Evolutionary conservation across 2,329 filamentous ascomycete genomes (phyloP).

Genomic region (Pezicula neosporulosa): DNA sequence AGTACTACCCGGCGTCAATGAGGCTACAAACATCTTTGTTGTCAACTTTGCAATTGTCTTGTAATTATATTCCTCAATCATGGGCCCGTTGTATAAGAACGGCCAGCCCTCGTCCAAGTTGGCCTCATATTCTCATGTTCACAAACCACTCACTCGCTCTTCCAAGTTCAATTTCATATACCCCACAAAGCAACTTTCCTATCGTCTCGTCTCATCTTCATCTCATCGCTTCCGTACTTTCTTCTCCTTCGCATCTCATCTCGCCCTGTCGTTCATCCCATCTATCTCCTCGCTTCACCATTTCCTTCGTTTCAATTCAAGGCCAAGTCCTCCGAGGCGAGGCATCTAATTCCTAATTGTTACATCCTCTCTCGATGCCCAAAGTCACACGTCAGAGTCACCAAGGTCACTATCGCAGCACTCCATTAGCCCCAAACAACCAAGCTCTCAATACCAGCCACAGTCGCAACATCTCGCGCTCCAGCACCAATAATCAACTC

Average conservation of each 20-base stretch:
- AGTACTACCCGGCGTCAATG: slow-evolving; percentile 20
- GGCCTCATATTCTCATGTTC: slow-evolving; percentile 15
- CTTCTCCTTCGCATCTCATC: not conserved
- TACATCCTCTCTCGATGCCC: slow-evolving; percentile 18
- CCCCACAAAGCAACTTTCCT: slow-evolving; percentile 19
- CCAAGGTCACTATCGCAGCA: slow-evolving; percentile 21
- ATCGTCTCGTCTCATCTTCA: slow-evolving; percentile 6
- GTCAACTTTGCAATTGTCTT: slow-evolving; percentile 4
- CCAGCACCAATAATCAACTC: not conserved
- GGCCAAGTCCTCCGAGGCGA: slow-evolving; percentile 21
- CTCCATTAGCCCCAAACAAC: slow-evolving; percentile 13
- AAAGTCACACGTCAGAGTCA: slow-evolving; percentile 17
- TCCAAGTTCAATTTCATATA: slow-evolving; percentile 16
- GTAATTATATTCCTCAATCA: slow-evolving; percentile 2
- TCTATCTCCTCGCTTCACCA: slow-evolving; percentile 14
- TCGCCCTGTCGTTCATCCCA: not conserved
- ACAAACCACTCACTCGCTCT: slow-evolving; percentile 13
- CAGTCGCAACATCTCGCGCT: not conserved
- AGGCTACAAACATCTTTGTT: slow-evolving; percentile 21
- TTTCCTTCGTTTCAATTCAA: slow-evolving; percentile 9
- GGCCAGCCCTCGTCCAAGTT: slow-evolving; percentile 15
- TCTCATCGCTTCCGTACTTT: not conserved
- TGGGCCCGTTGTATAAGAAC: slow-evolving; percentile 21
- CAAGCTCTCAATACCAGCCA: slow-evolving; percentile 13
- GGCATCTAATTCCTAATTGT: slow-evolving; percentile 22